These are phyloP conservation scores for Tolypocladium endophyticum DNA, from an alignment of 2,329 filamentous ascomycete genomes.

Conservation along the genomic window DNA sequence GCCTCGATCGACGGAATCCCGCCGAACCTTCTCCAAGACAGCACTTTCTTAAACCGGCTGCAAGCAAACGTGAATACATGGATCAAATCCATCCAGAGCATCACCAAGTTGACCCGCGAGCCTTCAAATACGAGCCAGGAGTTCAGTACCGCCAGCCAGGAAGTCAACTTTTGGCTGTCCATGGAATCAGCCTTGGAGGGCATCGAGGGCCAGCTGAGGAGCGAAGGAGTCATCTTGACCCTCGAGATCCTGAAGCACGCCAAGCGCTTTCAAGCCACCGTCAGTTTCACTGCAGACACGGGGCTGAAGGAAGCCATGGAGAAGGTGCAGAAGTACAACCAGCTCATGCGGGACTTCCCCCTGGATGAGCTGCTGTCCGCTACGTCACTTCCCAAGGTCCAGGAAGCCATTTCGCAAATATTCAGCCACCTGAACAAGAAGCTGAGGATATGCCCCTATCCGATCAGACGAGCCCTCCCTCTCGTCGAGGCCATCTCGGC, in stretches of 20 bases:
- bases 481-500: conserved; percentile 96
- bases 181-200: conserved; percentile 91
- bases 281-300: conserved; percentile 94
- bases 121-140: conserved; percentile 48
- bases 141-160: conserved; percentile 72
- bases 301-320: conserved; percentile 94
- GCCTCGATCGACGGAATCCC: conserved; percentile 74
- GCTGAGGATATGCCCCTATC: conserved; percentile 90
- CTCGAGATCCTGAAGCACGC: conserved; percentile 93
- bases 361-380: conserved; percentile 90
- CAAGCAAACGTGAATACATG: conserved; percentile 92
- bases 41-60: conserved; percentile 83
- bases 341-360: conserved; percentile 96
- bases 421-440: conserved; percentile 97
- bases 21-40: conserved; percentile 68
- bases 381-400: conserved; percentile 76
- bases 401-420: conserved; percentile 80
- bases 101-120: conserved; percentile 89
- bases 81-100: conserved; percentile 97
- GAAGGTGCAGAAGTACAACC: conserved; percentile 95
- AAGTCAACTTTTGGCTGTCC: conserved; percentile 98
- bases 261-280: conserved; percentile 94
- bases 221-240: conserved; percentile 81
- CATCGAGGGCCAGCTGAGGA: conserved; percentile 79
- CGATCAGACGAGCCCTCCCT: conserved; percentile 78